Evolutionary conservation across 225 moss, liverwort and hornwort genomes (phyloP).

Genomic region (Climacium dendroides): DNA sequence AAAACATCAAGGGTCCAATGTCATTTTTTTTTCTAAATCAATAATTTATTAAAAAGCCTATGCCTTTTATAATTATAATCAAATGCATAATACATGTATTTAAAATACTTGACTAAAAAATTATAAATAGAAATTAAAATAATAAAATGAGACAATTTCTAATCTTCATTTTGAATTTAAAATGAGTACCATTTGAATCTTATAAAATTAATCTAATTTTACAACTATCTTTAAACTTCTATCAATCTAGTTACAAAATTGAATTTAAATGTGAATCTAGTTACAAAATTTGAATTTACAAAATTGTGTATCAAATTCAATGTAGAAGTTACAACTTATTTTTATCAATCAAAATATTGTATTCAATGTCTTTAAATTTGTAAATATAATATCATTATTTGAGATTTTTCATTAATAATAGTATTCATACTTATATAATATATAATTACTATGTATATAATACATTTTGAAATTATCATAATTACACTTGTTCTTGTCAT

Average conservation of each 20-base stretch:
- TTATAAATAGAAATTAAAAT: not conserved
- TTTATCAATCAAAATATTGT: not conserved
- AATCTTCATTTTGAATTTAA: not conserved
- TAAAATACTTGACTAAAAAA: not conserved
- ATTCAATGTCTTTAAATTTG: no score
- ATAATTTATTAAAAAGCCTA: not conserved
- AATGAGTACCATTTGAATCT: not conserved
- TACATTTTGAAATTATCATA: not conserved
- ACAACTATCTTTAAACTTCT: not conserved
- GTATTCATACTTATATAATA: no score
- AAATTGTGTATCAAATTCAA: no score
- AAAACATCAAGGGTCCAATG: not conserved
- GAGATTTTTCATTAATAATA: not conserved
- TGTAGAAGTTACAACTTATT: no score
- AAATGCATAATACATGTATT: not conserved
- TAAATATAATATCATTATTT: not conserved
- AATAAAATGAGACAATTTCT: fast-evolving
- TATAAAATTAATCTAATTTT: not conserved
- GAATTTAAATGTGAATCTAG: no score
- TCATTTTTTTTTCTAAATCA: no score
- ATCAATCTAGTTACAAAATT: not conserved
- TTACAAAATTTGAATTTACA: no score
- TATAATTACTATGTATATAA: not conserved
- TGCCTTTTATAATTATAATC: not conserved
- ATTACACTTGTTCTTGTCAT: not conserved